Base-by-base conservation (phyloP, 495 filamentous ascomycete genomes). In the Viridothelium virens region DNA sequence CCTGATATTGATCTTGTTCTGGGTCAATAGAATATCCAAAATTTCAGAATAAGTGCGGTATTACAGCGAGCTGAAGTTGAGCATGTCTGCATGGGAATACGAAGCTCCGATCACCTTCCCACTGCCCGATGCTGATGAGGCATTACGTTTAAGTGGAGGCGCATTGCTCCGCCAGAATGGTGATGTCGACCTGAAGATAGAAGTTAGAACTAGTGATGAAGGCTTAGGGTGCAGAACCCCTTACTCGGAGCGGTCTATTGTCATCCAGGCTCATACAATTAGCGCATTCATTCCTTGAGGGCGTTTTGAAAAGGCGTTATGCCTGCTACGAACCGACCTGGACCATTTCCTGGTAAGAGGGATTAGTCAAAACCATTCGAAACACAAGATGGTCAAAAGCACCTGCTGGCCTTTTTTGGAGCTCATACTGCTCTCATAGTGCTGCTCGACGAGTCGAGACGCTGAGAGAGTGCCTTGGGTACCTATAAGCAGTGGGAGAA, bases 21-120 rank as follows among this genome's bases (percentile, higher is more conserved):
- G 64, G 10, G 63, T 71, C 36, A 68, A 65, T 1, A n/a, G 38
- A 11, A 39, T 37, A 11, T 38, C 48, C 16, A 38, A 63, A 11
- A 44, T 50, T 41, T 11, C 38, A 10, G 38, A 36, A 33, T 38
- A 31, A 61, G n/a, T 33, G 61, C 56, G 33, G 38, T 37, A 77
- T 67, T 80, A 91, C 88, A 91, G 68, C 34, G 84, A 83, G 74
- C 92, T 92, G 68, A 89, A 88, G 77, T 93, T 94, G 66, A 96
- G 80, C 71, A 96, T 91, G 78, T 96, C 92, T 39, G 92, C 89
- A 78, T 98, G 95, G 46, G 94, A 97, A 76, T 98, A 98, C 56
- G 92, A 88, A 63, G 94, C 94, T 64, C 94, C 94, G 53, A 97
- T 87, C n/a, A 98, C 90, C 44, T 91, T 84, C 79, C 76, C 73